Evolutionary conservation across 1,284 basidiomycete species (phyloP), one percentile per base, ranked within the genome.

Genomic region (Ustilago esculenta): DNA sequence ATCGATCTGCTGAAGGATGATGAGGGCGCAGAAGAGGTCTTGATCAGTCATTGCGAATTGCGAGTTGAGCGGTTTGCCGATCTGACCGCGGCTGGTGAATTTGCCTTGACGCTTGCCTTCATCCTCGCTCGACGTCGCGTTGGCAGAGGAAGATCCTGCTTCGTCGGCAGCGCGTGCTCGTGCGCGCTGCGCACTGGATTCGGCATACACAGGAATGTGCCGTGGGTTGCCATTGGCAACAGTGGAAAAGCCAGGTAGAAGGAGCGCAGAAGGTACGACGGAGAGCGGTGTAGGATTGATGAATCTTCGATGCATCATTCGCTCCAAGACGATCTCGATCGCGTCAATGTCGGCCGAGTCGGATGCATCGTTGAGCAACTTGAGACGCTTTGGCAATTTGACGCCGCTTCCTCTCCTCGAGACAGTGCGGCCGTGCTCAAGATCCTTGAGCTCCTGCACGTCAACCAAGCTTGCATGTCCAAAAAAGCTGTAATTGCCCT

Each of bases 61-160:
- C 41, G 60, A 68, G 15, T 71, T 58, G 50, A 76, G 70, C 33
- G 65, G 72, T 27, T 59, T 39, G 32, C 70, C 74, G 36, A 76
- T 68, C 36, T 72, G 73, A 21, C 53, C 33, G 14, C 74, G 60
- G 17, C 21, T 59, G 32, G 73, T 72, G 50, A 59, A 73, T 25
- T 52, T 66, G 36, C 40, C 63, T 17, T 61, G 43, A 14, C 56
- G 50, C 17, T 58, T 74, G 20, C 32, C 20, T 21, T 61, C 59
- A 35, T 66, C 55, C 40, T 67, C 51, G 51, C 58, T 66, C n/a
- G 63, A 59, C 6, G 47, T 33, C 6, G 57, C 27, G 27, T 34
- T 51, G 41, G 42, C 35, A 1, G 66, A 65, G 1, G 50, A 53
- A 9, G 47, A 30, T 32, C 21, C 35, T 7, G 30, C 48, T 11